Percentiles rank a stretch among this genome's conserved stretches.
Conservation (phyloP, 108 stramenopile species). For the Cylindrotheca closterium region DNA sequence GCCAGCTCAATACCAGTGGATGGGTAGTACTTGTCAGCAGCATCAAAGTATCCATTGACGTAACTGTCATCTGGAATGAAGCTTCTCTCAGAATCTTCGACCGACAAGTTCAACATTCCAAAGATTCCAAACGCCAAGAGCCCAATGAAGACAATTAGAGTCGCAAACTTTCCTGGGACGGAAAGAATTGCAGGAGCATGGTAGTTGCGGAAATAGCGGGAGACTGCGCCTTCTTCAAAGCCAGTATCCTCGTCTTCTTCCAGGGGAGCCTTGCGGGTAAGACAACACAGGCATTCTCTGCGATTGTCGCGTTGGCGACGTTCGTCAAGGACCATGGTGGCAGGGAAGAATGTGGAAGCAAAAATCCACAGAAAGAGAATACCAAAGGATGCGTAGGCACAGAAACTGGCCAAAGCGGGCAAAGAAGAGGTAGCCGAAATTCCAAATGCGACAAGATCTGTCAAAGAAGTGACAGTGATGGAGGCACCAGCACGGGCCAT, state of each 20-base stretch:
- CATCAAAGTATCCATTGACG: constrained; percentile 52
- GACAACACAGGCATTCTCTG: constrained; percentile 60
- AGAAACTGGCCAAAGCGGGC: constrained; percentile 77
- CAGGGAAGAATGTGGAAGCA: constrained; percentile 66
- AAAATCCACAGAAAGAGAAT: constrained; percentile 79
- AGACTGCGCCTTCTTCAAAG: constrained; percentile 43
- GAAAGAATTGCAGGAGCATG: constrained; percentile 60
- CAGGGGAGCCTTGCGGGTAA: constrained; percentile 36
- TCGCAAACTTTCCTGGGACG: constrained; percentile 33
- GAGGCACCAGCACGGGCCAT: constrained; percentile 60
- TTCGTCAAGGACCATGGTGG: constrained; percentile 67
- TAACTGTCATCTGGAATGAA: constrained; percentile 85
- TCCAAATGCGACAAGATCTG: constrained; percentile 79
- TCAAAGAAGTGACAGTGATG: constrained; percentile 74
- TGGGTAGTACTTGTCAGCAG: constrained; percentile 50
- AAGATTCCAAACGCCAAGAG: constrained; percentile 52
- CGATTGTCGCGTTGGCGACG: constrained; percentile 78
- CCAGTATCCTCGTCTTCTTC: constrained; percentile 30
- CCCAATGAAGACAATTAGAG: constrained; percentile 39
- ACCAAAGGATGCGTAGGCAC: constrained; percentile 65
- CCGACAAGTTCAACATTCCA: constrained; percentile 47
- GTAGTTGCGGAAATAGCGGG: constrained; percentile 53
- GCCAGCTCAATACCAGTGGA: constrained; percentile 38
- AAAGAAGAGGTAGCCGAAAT: constrained; percentile 62
- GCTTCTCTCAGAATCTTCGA: constrained; percentile 54